phyloP scores from a whole-genome alignment of 1,284 basidiomycete genomes.

The Sparassis latifolia region DNA sequence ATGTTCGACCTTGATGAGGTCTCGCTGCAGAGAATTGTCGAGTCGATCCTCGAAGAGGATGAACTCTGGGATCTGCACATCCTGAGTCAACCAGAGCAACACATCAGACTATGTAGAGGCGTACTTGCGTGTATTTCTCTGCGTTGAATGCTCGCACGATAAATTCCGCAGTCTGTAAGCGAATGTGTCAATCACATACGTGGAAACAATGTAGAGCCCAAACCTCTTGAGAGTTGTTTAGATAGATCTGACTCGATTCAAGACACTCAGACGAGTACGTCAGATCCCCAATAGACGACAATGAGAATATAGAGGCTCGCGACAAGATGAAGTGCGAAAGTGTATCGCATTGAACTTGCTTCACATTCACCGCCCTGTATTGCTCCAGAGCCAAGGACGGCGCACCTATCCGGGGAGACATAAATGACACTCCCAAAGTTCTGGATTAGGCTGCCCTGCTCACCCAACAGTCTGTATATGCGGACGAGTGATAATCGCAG shows the following conservation, averaged over 20 bases:
- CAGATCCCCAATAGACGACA: constrained; percentile 64
- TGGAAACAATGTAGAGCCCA: background rate
- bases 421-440: background rate
- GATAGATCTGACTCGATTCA: constrained; percentile 73
- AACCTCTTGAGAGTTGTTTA: constrained; percentile 72
- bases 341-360: constrained; percentile 82
- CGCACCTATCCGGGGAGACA: constrained; percentile 40
- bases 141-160: constrained; percentile 67
- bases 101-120: constrained; percentile 21
- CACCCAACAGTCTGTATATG: constrained; percentile 74
- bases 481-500: constrained; percentile 70
- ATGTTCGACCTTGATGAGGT: constrained; percentile 73
- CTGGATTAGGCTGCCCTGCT: background rate
- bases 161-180: constrained; percentile 66
- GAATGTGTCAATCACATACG: constrained; percentile 2
- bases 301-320: constrained; percentile 73
- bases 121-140: constrained; percentile 79
- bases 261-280: constrained; percentile 67
- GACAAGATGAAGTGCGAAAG: constrained; percentile 76
- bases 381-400: constrained; percentile 67
- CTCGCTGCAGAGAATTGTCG: constrained; percentile 75
- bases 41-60: constrained; percentile 70
- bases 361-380: constrained; percentile 68
- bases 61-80: constrained; percentile 69
- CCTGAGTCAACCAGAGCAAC: background rate